Base-by-base conservation (phyloP, 202 grass and related monocot species). In the Zoysia matrella region DNA sequence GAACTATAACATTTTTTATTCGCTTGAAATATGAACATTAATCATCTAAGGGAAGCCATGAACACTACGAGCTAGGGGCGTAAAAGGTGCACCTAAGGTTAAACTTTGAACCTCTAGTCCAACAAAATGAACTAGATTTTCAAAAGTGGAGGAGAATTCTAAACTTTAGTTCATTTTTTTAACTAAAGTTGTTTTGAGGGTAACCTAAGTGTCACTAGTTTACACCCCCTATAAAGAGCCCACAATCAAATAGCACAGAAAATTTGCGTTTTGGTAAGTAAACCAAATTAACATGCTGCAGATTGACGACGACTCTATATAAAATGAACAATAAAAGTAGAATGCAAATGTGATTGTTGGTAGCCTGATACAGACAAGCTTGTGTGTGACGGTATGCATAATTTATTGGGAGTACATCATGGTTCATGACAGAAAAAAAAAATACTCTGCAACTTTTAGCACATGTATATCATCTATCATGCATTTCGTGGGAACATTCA, bases 271-370 rank as follows among this genome's bases (percentile, higher is more conserved):
- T 49, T 12, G 6, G 1, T 46, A 55, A 77, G 72, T 50, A 77
- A 82, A n/a, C 30, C 5, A 71, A 73, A 66, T 58, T 76, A 45
- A 13, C 40, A 70, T 45, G 62, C 64, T 80, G 61, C 69, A 57
- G 36, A 41, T 42, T 3, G 11, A 44, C 44, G 15, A 80, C 42
- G 5, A 80, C 80, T 61, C 9, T 13, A 80, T n/a, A 52, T 65
- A 36, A 78, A 72, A 78, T 1, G 15, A 46, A 56, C 60, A 46
- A 41, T 13, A 43, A 79, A 67, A 79, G 5, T 47, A 83, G 44
- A 43, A 67, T 40, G 58, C 43, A 83, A 83, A 63, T 66, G 60
- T 73, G 62, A 67, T 78, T 83, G n/a, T 1, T 3, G 54, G 58
- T 61, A 61, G 58, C 58, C 50, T 44, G 45, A 12, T 78, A 83